Evolutionary conservation across 1,284 basidiomycete species (phyloP).

Genomic region (Apiotrichum gamsii): DNA sequence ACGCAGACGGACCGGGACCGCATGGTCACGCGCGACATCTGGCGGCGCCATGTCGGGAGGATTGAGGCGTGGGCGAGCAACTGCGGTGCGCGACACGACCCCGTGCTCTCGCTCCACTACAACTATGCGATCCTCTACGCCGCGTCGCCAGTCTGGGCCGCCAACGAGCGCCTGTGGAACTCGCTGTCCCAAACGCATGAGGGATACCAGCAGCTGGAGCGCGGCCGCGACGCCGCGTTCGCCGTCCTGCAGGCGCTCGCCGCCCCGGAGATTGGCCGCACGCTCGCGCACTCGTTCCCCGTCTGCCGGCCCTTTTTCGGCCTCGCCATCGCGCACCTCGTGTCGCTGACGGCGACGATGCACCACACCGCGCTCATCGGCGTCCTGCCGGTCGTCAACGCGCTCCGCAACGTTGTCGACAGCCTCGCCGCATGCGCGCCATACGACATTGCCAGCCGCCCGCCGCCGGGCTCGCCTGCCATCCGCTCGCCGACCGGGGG

Average conservation of each 20-base stretch:
- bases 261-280: constrained; percentile 41
- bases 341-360: constrained; percentile 26
- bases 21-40: constrained; percentile 20
- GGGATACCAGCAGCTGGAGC: constrained; percentile 38
- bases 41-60: constrained; percentile 23
- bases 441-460: constrained; percentile 11
- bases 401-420: constrained; percentile 36
- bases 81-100: constrained; percentile 23
- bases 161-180: constrained; percentile 31
- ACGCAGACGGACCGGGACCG: constrained; percentile 4
- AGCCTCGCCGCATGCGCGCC: constrained; percentile 29
- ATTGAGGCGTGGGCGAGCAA: constrained; percentile 39
- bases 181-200: constrained; percentile 32
- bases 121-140: constrained; percentile 42
- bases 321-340: constrained; percentile 36
- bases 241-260: constrained; percentile 38
- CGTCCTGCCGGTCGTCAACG: constrained; percentile 25
- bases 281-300: constrained; percentile 41
- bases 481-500: not conserved
- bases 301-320: constrained; percentile 41
- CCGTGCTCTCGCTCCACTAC: constrained; percentile 38
- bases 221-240: constrained; percentile 42
- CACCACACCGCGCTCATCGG: constrained; percentile 27
- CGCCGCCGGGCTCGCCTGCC: not conserved
- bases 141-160: constrained; percentile 35